Conservation (phyloP, 2,329 filamentous ascomycete genomes). For the Grosmannia serpens region DNA sequence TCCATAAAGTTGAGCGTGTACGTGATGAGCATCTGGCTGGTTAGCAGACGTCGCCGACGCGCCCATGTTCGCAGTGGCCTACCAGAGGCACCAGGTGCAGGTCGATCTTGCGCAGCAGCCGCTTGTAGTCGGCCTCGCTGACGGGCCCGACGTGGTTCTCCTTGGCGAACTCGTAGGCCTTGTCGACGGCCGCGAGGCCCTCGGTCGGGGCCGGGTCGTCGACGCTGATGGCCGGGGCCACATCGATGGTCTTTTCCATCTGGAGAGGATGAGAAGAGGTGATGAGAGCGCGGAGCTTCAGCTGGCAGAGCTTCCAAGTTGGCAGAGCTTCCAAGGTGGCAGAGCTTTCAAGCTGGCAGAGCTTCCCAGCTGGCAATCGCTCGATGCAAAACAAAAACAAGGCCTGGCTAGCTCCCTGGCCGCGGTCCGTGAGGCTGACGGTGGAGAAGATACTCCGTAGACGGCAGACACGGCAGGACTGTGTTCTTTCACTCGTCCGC, state of each 20-base stretch:
- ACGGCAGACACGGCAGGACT: too few species aligned
- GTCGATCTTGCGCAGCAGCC: slow-evolving; percentile 18
- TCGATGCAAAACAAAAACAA: background rate
- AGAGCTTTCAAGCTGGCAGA: too few species aligned
- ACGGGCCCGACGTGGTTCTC: slow-evolving; percentile 1
- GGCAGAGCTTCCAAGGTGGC: too few species aligned
- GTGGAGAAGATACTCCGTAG: background rate
- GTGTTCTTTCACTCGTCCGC: too few species aligned
- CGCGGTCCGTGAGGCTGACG: background rate
- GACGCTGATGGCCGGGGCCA: background rate
- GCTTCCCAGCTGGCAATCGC: background rate
- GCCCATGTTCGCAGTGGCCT: background rate
- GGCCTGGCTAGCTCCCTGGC: too few species aligned
- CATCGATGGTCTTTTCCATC: background rate
- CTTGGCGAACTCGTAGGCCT: background rate
- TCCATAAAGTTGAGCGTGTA: slow-evolving; percentile 19
- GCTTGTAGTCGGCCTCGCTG: slow-evolving; percentile 2
- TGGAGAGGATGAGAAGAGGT: background rate
- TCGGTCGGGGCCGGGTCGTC: background rate
- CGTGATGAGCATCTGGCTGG: slow-evolving; percentile 13
- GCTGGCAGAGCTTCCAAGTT: too few species aligned
- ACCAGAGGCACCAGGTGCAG: slow-evolving; percentile 3
- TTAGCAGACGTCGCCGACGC: background rate
- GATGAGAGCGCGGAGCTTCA: too few species aligned
- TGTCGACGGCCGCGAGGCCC: background rate